phyloP scores from a whole-genome alignment of 1,139 yeast species.

The Sugiyamaella japonica region DNA sequence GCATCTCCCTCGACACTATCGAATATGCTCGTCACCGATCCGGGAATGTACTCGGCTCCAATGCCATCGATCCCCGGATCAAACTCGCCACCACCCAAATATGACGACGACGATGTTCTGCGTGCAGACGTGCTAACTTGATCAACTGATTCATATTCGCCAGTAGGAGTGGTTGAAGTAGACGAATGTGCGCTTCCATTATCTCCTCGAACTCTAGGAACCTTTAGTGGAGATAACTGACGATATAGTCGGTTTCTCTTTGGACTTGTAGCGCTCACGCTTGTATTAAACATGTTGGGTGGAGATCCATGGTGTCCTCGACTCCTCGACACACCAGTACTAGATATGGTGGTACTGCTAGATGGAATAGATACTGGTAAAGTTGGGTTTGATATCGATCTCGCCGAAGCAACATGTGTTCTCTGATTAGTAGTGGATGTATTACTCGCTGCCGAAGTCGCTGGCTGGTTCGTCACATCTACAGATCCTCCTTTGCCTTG shows the following conservation, averaged over 20 bases:
- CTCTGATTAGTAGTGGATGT: background rate
- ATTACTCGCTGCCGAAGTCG: background rate
- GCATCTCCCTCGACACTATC: background rate
- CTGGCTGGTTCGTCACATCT: background rate
- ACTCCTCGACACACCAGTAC: background rate
- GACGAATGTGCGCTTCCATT: background rate
- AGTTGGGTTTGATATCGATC: constrained; percentile 8
- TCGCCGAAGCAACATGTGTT: background rate
- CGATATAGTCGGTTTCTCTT: constrained; percentile 4
- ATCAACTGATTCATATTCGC: background rate
- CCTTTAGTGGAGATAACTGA: constrained; percentile 5
- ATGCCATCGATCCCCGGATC: constrained; percentile 17
- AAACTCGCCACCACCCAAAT: constrained; percentile 6
- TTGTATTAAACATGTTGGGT: constrained; percentile 3
- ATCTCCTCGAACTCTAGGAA: constrained; percentile 6
- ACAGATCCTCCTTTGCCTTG: constrained; percentile 4
- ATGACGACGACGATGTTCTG: background rate
- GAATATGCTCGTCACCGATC: constrained; percentile 8
- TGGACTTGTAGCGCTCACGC: constrained; percentile 1
- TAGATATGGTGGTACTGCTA: background rate
- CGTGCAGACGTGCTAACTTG: too few species aligned
- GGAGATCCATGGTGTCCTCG: constrained; percentile 9
- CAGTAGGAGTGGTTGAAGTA: background rate
- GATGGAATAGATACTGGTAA: constrained; percentile 12
- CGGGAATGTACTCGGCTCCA: constrained; percentile 23